Conservation (phyloP, 1,139 yeast genomes). For the Hansenula sp. region DNA sequence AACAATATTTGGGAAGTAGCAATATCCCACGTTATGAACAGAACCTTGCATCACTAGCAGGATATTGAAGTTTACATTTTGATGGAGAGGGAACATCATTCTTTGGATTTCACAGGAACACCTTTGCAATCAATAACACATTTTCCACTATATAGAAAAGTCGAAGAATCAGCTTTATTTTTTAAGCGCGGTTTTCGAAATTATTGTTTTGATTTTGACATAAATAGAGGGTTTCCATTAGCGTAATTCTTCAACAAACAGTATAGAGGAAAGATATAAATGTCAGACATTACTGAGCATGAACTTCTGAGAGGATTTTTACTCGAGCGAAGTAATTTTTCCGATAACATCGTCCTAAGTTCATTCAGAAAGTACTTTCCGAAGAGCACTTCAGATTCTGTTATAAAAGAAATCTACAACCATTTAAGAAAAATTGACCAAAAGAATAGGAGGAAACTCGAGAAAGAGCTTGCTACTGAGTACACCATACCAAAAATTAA, state of each 20-base stretch:
- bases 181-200: too few species aligned
- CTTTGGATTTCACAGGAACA: too few species aligned
- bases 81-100: too few species aligned
- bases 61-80: too few species aligned
- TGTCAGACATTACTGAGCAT: slow-evolving; percentile 13
- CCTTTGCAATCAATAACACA: too few species aligned
- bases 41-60: too few species aligned
- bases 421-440: slow-evolving; percentile 2
- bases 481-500: not conserved
- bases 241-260: too few species aligned
- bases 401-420: slow-evolving; percentile 4
- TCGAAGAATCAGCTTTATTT: too few species aligned
- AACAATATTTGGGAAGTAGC: too few species aligned
- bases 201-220: not conserved
- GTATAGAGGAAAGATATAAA: not conserved
- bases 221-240: too few species aligned
- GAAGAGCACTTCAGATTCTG: slow-evolving; percentile 5
- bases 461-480: not conserved
- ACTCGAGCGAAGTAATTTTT: slow-evolving; percentile 12
- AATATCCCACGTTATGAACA: too few species aligned
- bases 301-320: slow-evolving; percentile 15
- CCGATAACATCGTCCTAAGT: slow-evolving; percentile 6
- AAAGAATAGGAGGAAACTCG: not conserved
- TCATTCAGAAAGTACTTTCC: slow-evolving; percentile 14
- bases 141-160: too few species aligned